Evolutionary conservation across 371 early-diverging fungal species (phyloP).

Genomic region (Syncephalastrum racemosum): DNA sequence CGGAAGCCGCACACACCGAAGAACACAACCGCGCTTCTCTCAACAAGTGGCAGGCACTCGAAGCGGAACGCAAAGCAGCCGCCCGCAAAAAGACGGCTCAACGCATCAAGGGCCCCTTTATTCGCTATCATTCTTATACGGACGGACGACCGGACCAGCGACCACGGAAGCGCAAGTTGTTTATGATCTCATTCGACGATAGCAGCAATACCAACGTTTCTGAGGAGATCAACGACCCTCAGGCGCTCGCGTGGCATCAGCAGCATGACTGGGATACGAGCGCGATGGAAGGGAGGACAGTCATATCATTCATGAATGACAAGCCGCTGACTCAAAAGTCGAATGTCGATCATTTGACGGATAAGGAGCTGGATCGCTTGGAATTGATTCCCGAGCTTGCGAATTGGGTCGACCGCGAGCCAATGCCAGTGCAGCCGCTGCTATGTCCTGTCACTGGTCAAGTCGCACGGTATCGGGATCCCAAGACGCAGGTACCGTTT

Average conservation of each 20-base stretch:
- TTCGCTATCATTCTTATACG: constrained; percentile 56
- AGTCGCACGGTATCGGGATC: constrained; percentile 67
- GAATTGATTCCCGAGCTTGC: constrained; percentile 33
- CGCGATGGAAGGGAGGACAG: constrained; percentile 37
- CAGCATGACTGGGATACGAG: constrained; percentile 26
- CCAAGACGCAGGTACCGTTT: constrained; percentile 61
- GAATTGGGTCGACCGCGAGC: constrained; percentile 30
- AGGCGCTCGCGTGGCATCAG: constrained; percentile 24
- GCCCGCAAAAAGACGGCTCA: constrained; percentile 49
- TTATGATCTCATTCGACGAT: constrained; percentile 16
- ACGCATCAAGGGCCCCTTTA: constrained; percentile 40
- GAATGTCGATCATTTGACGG: constrained; percentile 18
- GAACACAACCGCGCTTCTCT: constrained; percentile 52
- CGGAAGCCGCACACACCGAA: constrained; percentile 61
- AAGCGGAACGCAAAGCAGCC: constrained; percentile 52
- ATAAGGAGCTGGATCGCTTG: constrained; percentile 35
- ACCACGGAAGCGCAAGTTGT: constrained; percentile 24
- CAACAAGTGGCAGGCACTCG: constrained; percentile 58
- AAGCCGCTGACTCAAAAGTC: constrained; percentile 2
- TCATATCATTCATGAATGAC: constrained; percentile 35
- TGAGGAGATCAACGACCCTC: constrained; percentile 25
- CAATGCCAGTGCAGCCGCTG: constrained; percentile 37
- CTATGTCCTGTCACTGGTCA: constrained; percentile 68
- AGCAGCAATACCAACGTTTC: constrained; percentile 13
- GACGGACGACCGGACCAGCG: constrained; percentile 45